Percentiles rank a stretch among this genome's conserved stretches.
Evolutionary conservation across 495 filamentous ascomycete genomes (phyloP).

Genomic region (Penicillium flavigenum): DNA sequence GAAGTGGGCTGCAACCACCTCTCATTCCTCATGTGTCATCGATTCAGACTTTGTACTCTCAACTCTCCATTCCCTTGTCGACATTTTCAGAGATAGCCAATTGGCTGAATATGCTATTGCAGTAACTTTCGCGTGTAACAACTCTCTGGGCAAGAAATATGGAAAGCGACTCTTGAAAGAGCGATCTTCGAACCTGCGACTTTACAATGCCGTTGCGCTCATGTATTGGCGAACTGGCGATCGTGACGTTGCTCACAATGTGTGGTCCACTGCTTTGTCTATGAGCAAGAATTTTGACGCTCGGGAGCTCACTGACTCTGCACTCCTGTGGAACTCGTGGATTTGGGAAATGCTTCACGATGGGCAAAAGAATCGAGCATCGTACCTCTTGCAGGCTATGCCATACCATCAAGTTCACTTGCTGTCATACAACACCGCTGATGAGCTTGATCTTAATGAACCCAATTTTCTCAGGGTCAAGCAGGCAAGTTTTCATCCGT

Average conservation of each 20-base stretch:
- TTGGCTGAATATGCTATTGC: slow-evolving; percentile 73
- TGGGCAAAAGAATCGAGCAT: slow-evolving; percentile 44
- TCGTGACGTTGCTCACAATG: slow-evolving; percentile 53
- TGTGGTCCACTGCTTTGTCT: slow-evolving; percentile 64
- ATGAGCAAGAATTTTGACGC: slow-evolving; percentile 50
- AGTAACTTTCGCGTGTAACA: slow-evolving; percentile 60
- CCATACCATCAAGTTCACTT: slow-evolving; percentile 31
- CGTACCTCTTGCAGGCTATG: slow-evolving; percentile 49
- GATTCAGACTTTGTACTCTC: slow-evolving; percentile 50
- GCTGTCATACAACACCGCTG: slow-evolving; percentile 22
- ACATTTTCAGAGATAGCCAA: slow-evolving; percentile 41
- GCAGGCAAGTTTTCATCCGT: slow-evolving; percentile 35
- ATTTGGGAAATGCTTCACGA: slow-evolving; percentile 64
- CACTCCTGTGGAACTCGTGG: slow-evolving; percentile 69
- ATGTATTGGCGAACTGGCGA: slow-evolving; percentile 64
- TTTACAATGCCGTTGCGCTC: slow-evolving; percentile 79
- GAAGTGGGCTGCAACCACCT: slow-evolving; percentile 28
- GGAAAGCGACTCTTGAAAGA: slow-evolving; percentile 72
- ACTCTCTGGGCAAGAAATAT: slow-evolving; percentile 59
- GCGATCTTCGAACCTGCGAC: slow-evolving; percentile 58
- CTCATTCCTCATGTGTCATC: slow-evolving; percentile 19
- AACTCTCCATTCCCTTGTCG: slow-evolving; percentile 57
- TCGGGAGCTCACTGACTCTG: slow-evolving; percentile 37
- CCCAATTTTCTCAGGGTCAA: slow-evolving; percentile 54
- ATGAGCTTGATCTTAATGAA: slow-evolving; percentile 29